Evolutionary conservation across 1,139 yeast species (phyloP).

Genomic region (Martiniozyma asiatica): DNA sequence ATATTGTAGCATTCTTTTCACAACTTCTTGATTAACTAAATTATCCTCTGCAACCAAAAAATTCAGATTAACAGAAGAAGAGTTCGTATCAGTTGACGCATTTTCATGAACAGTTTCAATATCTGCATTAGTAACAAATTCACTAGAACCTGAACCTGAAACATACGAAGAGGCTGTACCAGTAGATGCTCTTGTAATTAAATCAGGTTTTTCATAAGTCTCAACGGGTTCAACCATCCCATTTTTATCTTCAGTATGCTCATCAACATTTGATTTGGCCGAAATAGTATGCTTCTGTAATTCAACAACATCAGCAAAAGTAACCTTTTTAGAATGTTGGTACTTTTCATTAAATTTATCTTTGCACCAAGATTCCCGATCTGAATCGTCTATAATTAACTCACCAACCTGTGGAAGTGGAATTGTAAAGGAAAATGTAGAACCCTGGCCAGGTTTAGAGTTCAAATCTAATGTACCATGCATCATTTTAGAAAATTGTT

Average conservation of each 20-base stretch:
- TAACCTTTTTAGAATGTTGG: slow-evolving; percentile 30
- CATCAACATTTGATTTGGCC: slow-evolving; percentile 1
- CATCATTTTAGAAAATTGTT: slow-evolving; percentile 85
- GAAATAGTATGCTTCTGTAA: slow-evolving; percentile 4
- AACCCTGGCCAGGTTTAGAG: slow-evolving; percentile 64
- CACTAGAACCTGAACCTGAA: slow-evolving; percentile 1
- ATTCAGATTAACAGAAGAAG: neutral
- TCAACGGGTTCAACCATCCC: too few species aligned
- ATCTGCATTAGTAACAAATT: slow-evolving; percentile 36
- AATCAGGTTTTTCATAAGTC: slow-evolving; percentile 32
- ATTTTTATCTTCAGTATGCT: slow-evolving; percentile 5
- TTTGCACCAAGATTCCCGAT: slow-evolving; percentile 24
- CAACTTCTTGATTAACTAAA: slow-evolving; percentile 81
- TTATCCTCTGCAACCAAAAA: slow-evolving; percentile 89
- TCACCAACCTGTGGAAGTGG: slow-evolving; percentile 70
- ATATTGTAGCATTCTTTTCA: slow-evolving; percentile 66
- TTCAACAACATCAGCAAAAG: slow-evolving; percentile 23
- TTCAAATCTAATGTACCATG: slow-evolving; percentile 65
- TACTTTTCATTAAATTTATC: slow-evolving; percentile 35
- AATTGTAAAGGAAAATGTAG: slow-evolving; percentile 67
- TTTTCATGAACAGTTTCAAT: slow-evolving; percentile 11
- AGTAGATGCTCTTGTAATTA: slow-evolving; percentile 39
- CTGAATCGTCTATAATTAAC: slow-evolving; percentile 27
- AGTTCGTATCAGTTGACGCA: neutral
- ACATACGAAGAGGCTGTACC: slow-evolving; percentile 40